Base-by-base conservation (phyloP, 306 rosid species). In the Dalbergia oliveri region DNA sequence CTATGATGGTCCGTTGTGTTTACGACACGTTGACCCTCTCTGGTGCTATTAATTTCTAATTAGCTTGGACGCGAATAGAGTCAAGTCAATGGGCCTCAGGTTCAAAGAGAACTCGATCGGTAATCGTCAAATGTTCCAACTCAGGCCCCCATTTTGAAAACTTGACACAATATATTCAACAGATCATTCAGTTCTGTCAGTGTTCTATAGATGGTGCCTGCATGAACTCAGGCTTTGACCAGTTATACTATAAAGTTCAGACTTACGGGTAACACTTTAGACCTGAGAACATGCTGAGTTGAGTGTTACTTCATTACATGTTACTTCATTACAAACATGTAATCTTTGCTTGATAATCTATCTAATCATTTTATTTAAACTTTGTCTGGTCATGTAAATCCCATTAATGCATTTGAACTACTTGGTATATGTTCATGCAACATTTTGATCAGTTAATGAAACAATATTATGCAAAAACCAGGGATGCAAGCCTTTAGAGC, bases 401-500 rank as follows among this genome's bases (percentile, higher is more conserved):
- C 23, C 11, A 51, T 31, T 31, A 10, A 59, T 39, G 2, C 39
- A 31, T 58, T 33, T 45, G 31, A 53, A 43, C 37, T 57, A 58
- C 49, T 56, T 54, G 65, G 19, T 62, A 34, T 37, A 16, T 37
- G 31, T 80, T 75, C 16, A 56, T 34, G 60, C 68, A 56, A 23
- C 33, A 47, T 12, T 39, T 72, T 76, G 62, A 72, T 78, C 4
- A 66, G n/a, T 68, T 72, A 35, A 66, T 69, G 77, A 10, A 69
- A 69, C 3, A 4, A 53, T 23, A 19, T 85, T 60, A 54, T 77
- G 64, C 77, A 65, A 68, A 26, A 64, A 86, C 31, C 82, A 94
- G 99, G 99, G 99, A 81, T 93, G 95, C 90, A 94, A 88, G 86
- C 99, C 99, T 51, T 65, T 86, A 21, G 95, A 91, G 76, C 88